These are phyloP conservation scores for Penicillium coprophilum DNA, from an alignment of 495 filamentous ascomycete genomes.

Conservation along the genomic window DNA sequence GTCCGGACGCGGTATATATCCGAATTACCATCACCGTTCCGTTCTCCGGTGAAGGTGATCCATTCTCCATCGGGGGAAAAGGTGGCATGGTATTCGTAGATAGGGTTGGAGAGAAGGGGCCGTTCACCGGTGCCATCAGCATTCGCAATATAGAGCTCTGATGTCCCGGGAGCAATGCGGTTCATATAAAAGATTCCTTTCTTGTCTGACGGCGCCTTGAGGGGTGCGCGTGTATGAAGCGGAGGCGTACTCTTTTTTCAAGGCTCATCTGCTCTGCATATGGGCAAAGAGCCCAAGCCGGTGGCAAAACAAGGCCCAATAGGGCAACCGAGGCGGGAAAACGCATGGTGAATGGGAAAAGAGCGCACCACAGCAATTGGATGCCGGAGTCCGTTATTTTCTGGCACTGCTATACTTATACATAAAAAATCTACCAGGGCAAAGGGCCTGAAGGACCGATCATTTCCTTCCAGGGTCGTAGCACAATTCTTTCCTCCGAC, in stretches of 20 bases:
- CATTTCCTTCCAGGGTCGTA: background rate
- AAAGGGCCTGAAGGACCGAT: background rate
- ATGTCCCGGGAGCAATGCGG: slow-evolving; percentile 34
- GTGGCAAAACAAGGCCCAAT: slow-evolving; percentile 1
- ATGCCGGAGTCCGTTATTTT: background rate
- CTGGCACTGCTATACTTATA: slow-evolving; percentile 6
- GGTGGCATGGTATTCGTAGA: slow-evolving; percentile 38
- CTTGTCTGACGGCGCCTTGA: background rate
- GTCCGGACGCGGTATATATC: slow-evolving; percentile 32
- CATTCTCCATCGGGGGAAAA: slow-evolving; percentile 36
- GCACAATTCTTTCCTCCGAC: background rate
- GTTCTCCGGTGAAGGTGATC: slow-evolving; percentile 34
- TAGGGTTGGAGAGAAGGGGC: slow-evolving; percentile 25
- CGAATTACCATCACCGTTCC: slow-evolving; percentile 32
- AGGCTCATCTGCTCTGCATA: slow-evolving; percentile 9
- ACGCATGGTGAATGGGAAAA: background rate
- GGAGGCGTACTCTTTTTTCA: slow-evolving; percentile 5
- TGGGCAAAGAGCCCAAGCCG: slow-evolving; percentile 10
- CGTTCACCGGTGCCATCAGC: slow-evolving; percentile 33
- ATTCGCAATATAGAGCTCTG: slow-evolving; percentile 36
- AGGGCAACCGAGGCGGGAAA: background rate
- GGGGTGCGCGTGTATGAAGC: background rate
- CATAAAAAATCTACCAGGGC: background rate
- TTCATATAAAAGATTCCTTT: slow-evolving; percentile 27
- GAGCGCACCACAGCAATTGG: background rate